Evolutionary conservation across 148 eudicot genomes (phyloP), one percentile per base, ranked within the genome.

Genomic region (Vaccinium macrocarpon): DNA sequence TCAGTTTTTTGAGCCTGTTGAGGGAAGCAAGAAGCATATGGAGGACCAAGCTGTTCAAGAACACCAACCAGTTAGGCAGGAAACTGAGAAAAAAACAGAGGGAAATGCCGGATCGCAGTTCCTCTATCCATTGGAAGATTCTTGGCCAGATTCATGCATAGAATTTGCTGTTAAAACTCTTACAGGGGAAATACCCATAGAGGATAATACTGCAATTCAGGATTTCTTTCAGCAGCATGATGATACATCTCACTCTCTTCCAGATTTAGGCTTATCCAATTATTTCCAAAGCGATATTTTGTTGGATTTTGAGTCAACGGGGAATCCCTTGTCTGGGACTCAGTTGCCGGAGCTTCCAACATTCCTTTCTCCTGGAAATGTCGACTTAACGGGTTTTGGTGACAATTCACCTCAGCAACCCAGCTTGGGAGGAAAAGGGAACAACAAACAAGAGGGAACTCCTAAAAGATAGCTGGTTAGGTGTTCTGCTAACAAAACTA

Each of bases 121-220:
- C 73, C 85, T 84, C 82, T 87, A 87, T 52, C 88, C 91, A 25
- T 89, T 92, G 49, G 87, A 80, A 35, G 89, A 88, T 12, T 82
- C 87, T 46, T 92, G 93, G 95, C 82, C 94, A 7, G 95, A 95
- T 83, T 94, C 95, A 82, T 94, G 95, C 88, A 87, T 92, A 10
- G 97, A 95, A 52, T 95, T 95, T 89, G 95, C 97, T 9, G 87
- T 84, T 59, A 95, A 95, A 84, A 95, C 97, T 49, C 97, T 92
- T 18, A 92, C 94, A 21, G 98, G 98, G 59, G 91, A 89, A n/a
- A 86, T 94, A 62, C 91, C 98, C 0, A 77, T 91, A 19, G 95
- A 91, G 62, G 95, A 94, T 85, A 87, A 87, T 86, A 32, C 89
- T 82, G 89, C 88, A 48, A 87, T 90, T 71, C 88, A 88, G 21